These are phyloP conservation scores for Fusarium citri DNA, from an alignment of 2,329 filamentous ascomycete genomes.

Conservation along the genomic window DNA sequence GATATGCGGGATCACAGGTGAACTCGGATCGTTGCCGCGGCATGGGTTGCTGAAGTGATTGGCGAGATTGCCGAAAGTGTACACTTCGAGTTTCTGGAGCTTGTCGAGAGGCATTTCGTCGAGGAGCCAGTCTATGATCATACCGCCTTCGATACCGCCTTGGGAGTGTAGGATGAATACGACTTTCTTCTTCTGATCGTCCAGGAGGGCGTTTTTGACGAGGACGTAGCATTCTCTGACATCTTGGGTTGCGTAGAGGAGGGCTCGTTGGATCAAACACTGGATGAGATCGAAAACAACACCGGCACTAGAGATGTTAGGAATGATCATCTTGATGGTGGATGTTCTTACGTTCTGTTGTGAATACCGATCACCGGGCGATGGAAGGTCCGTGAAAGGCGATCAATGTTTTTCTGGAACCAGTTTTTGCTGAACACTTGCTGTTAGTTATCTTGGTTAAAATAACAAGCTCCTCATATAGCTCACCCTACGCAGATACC, in stretches of 20 bases:
- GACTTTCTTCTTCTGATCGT: conserved; percentile 19
- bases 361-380: conserved; percentile 27
- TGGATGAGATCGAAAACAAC: conserved; percentile 32
- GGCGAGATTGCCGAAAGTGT: conserved; percentile 32
- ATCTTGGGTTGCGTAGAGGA: conserved; percentile 31
- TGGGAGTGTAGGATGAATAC: conserved; percentile 29
- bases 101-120: conserved; percentile 22
- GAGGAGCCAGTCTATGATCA: conserved; percentile 36
- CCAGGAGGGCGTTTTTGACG: conserved; percentile 25
- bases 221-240: conserved; percentile 30
- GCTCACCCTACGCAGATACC: conserved; percentile 29
- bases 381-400: conserved; percentile 27
- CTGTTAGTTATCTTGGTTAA: neutral
- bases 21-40: neutral
- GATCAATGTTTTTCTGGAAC: conserved; percentile 33
- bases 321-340: rapidly evolving
- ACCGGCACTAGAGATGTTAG: conserved; percentile 5
- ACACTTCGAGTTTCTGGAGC: conserved; percentile 32
- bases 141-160: conserved; percentile 29
- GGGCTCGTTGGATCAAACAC: conserved; percentile 26
- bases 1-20: conserved; percentile 18
- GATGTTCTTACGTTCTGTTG: conserved; percentile 17
- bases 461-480: rapidly evolving
- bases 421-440: conserved; percentile 11
- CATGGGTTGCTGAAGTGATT: conserved; percentile 34